These are phyloP conservation scores for Margaritispora aquatica DNA, from an alignment of 495 filamentous ascomycete genomes.

Conservation along the genomic window DNA sequence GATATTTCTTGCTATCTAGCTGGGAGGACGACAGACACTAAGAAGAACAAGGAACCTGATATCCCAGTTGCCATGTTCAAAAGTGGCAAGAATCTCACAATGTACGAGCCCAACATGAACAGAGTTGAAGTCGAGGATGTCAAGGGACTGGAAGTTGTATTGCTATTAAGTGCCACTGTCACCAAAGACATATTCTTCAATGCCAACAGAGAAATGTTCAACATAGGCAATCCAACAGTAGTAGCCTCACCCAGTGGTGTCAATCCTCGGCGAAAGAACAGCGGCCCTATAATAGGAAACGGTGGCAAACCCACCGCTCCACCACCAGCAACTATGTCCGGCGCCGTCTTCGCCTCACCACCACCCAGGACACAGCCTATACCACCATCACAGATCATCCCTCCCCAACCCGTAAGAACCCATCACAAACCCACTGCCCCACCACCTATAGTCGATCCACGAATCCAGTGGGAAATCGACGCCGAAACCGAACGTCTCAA, in stretches of 20 bases:
- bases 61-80: constrained; percentile 85
- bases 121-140: constrained; percentile 87
- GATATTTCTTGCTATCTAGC: constrained; percentile 78
- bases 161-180: constrained; percentile 75
- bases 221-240: constrained; percentile 43
- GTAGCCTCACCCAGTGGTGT: not conserved
- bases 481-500: constrained; percentile 57
- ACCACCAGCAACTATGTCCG: constrained; percentile 14
- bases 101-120: constrained; percentile 89
- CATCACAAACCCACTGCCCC: not conserved
- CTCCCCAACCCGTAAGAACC: constrained; percentile 2
- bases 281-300: constrained; percentile 19
- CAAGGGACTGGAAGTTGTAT: constrained; percentile 85
- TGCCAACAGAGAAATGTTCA: constrained; percentile 66
- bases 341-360: constrained; percentile 4
- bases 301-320: constrained; percentile 14
- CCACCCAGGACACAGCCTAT: not conserved
- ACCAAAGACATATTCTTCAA: constrained; percentile 83
- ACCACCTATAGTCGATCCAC: constrained; percentile 37
- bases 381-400: constrained; percentile 15
- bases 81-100: constrained; percentile 49
- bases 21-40: constrained; percentile 64
- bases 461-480: constrained; percentile 53
- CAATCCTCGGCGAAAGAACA: constrained; percentile 20
- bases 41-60: constrained; percentile 84